Base-by-base conservation (phyloP, 2,329 filamentous ascomycete species). In the Blastomyces parvus region DNA sequence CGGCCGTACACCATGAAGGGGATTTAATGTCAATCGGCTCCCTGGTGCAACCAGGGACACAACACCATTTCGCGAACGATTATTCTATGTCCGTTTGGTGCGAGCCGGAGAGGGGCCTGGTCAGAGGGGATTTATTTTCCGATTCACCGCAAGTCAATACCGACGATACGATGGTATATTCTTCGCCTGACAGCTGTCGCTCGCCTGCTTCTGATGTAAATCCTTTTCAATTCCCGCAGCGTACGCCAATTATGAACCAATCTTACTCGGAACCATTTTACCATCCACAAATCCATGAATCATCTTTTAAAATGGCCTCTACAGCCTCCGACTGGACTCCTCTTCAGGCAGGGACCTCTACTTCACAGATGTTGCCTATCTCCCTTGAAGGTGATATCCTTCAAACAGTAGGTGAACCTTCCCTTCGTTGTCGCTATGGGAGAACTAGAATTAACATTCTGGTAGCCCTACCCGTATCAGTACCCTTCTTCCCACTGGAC, bases 181-280 rank as follows among this genome's bases (percentile, higher is more conserved):
- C 77, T 40, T 78, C 76, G 13, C 75, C 77, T 52, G 76, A 77
- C 63, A 75, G 75, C 61, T 79, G 76, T 65, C 73, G 74, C n/a
- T 79, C 77, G n/a, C 77, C 77, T 44, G 68, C 72, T 3, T 77
- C 75, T 1, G 75, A 77, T 63, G 69, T 69, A 30, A 70, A 70
- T 42, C 69, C 72, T 22, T 72, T 72, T 44, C 74, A 70, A 46
- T 67, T 74, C 52, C 71, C 71, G 58, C 68, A 69, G 52, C 64
- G 50, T n/a, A 69, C 71, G 19, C 70, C 73, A 0, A 64, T 73
- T 27, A 71, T 76, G 57, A 75, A 76, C 27, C 57, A 59, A 27
- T 69, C 70, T 17, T 76, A 74, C 62, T 68, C 74, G 11, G 73
- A 74, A 60, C 68, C 66, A 50, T 69, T 75, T 38, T 59, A 74